Evolutionary conservation across 78 protist species (phyloP).

Genomic region (Dictyostelium firmibasis): DNA sequence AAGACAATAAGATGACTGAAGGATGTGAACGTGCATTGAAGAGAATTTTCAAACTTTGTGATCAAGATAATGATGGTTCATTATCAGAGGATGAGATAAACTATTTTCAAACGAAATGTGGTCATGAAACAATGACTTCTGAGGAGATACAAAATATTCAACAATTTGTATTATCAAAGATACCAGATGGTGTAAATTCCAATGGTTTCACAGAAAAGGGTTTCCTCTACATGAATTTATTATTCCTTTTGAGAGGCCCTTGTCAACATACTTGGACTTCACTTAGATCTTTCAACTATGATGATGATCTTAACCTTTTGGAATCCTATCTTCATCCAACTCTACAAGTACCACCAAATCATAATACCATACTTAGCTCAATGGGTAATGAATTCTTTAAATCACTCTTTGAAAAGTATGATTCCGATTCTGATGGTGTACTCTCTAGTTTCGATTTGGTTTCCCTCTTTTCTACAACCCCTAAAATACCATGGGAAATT

Average conservation of each 20-base stretch:
- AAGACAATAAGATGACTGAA: neutral
- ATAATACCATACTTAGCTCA: neutral
- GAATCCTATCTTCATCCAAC: constrained; percentile 17
- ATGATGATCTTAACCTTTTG: constrained; percentile 8
- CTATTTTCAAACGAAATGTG: constrained; percentile 32
- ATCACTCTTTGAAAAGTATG: constrained; percentile 16
- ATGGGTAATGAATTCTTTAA: constrained; percentile 18
- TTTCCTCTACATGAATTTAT: constrained; percentile 25
- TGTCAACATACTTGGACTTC: constrained; percentile 45
- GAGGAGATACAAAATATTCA: constrained; percentile 22
- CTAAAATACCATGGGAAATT: constrained; percentile 9
- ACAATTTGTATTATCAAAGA: neutral
- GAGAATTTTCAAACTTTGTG: constrained; percentile 33
- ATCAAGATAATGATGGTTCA: constrained; percentile 29
- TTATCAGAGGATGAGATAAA: constrained; percentile 22
- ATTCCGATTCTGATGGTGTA: constrained; percentile 17
- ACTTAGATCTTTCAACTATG: constrained; percentile 41
- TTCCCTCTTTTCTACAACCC: constrained; percentile 29
- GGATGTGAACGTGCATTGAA: constrained; percentile 18
- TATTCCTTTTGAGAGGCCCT: constrained; percentile 11
- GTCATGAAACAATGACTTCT: constrained; percentile 1
- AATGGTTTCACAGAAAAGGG: constrained; percentile 48
- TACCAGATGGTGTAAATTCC: constrained; percentile 22
- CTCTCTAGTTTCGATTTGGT: constrained; percentile 8
- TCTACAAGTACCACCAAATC: neutral